phyloP scores from a whole-genome alignment of 2,329 filamentous ascomycete genomes.

The Cucurbitaria berberidis region DNA sequence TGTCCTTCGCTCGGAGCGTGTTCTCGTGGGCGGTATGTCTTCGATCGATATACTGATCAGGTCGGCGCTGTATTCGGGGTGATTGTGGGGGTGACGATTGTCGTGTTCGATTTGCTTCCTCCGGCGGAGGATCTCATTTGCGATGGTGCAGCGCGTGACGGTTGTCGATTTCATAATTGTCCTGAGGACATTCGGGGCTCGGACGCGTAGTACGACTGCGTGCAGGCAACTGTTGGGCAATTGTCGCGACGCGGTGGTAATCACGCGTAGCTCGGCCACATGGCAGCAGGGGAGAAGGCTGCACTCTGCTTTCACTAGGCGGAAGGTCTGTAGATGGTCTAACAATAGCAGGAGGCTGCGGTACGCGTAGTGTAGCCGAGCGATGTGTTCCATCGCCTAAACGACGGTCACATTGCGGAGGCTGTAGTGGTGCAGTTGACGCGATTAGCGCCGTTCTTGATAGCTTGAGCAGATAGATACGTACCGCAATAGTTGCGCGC shows the following conservation, averaged over 20 bases:
- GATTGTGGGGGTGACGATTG: background rate
- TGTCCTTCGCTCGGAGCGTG: background rate
- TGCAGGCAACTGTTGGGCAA: conserved; percentile 1
- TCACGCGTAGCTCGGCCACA: conserved; percentile 16
- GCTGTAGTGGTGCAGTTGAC: background rate
- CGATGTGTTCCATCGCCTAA: conserved; percentile 14
- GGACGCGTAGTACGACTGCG: conserved; percentile 6
- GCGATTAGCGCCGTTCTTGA: background rate
- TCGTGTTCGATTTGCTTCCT: conserved; percentile 9
- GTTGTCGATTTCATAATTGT: conserved; percentile 19
- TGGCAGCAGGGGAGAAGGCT: conserved; percentile 9
- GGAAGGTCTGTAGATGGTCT: conserved; percentile 8
- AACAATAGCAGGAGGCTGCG: conserved; percentile 1
- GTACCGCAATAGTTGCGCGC: background rate
- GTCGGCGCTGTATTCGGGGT: conserved; percentile 6
- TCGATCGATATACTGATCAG: conserved; percentile 3
- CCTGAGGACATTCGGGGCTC: conserved; percentile 3
- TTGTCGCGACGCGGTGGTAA: conserved; percentile 11
- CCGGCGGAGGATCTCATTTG: conserved; percentile 18
- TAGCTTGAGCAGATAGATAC: background rate
- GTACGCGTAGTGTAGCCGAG: conserved; percentile 10
- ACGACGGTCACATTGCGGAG: conserved; percentile 5
- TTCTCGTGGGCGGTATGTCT: background rate
- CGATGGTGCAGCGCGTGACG: conserved; percentile 13
- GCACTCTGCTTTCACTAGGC: conserved; percentile 12